These are phyloP conservation scores for Thalassia testudinum DNA, from an alignment of 116 monocot species.

Conservation along the genomic window DNA sequence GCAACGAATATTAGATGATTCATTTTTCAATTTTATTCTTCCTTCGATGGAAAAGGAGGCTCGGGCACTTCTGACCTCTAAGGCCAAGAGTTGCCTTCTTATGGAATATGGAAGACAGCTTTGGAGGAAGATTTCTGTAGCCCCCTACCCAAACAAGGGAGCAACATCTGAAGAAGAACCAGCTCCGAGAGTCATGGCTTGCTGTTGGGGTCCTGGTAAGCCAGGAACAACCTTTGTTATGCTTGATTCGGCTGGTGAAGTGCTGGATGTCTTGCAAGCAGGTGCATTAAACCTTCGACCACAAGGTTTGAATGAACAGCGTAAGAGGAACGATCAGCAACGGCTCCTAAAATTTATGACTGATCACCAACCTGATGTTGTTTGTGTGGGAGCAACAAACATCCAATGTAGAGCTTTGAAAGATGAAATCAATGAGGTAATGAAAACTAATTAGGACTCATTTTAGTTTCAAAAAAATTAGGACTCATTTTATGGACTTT, in stretches of 20 bases:
- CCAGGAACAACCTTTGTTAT: constrained; percentile 95
- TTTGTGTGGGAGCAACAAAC: constrained; percentile 80
- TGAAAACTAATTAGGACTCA: background rate
- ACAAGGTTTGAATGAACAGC: constrained; percentile 64
- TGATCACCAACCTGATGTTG: constrained; percentile 82
- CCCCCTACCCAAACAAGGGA: constrained; percentile 46
- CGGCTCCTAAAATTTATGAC: constrained; percentile 67
- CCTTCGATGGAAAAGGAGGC: constrained; percentile 96
- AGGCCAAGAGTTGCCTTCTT: constrained; percentile 71
- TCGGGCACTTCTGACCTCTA: constrained; percentile 47
- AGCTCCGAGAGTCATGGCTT: constrained; percentile 64
- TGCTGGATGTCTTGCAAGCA: constrained; percentile 86
- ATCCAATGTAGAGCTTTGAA: constrained; percentile 58
- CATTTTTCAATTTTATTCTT: constrained; percentile 58
- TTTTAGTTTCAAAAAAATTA: background rate
- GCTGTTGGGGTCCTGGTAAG: constrained; percentile 93
- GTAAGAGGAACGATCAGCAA: constrained; percentile 82
- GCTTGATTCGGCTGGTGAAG: constrained; percentile 88
- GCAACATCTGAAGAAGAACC: constrained; percentile 44
- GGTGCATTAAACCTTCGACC: constrained; percentile 65
- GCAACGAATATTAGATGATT: constrained; percentile 58
- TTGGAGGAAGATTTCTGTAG: constrained; percentile 83
- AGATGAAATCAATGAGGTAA: constrained; percentile 96
- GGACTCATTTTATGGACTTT: no score
- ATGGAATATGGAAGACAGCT: constrained; percentile 76